These are phyloP conservation scores for Plenodomus lindquistii DNA, from an alignment of 2,329 filamentous ascomycete species.

Conservation along the genomic window DNA sequence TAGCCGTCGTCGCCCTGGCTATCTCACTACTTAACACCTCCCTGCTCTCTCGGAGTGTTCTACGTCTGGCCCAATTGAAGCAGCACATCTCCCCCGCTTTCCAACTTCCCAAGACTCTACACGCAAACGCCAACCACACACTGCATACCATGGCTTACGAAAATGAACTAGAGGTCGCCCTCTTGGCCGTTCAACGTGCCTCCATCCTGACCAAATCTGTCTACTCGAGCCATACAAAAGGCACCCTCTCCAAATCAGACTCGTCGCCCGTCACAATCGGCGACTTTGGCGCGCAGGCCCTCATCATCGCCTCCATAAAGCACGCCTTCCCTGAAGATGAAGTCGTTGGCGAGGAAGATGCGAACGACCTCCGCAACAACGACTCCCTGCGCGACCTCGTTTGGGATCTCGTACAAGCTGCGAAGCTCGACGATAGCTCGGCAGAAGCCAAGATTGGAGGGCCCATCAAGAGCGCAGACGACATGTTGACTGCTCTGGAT, in stretches of 20 bases:
- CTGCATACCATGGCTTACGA: conserved; percentile 59
- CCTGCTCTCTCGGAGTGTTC: conserved; percentile 32
- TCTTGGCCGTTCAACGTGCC: conserved; percentile 86
- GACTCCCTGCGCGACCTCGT: conserved; percentile 71
- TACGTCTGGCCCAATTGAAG: conserved; percentile 36
- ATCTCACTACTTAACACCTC: conserved; percentile 33
- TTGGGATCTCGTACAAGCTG: conserved; percentile 79
- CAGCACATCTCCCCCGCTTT: conserved; percentile 33
- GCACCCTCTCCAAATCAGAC: conserved; percentile 91
- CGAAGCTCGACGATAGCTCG: conserved; percentile 67
- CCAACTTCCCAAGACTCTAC: conserved; percentile 8
- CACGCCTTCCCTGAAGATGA: conserved; percentile 88
- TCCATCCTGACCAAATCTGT: conserved; percentile 75
- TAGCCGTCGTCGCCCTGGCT: conserved; percentile 39
- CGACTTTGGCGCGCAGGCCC: conserved; percentile 95
- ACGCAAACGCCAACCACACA: conserved; percentile 14
- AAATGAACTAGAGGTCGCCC: conserved; percentile 79
- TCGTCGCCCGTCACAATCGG: conserved; percentile 96
- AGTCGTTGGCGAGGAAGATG: conserved; percentile 95
- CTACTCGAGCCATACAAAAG: conserved; percentile 88
- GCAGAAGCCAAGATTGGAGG: conserved; percentile 73
- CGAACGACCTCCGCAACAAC: conserved; percentile 75
- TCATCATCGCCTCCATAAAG: conserved; percentile 89
- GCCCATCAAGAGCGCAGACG: conserved; percentile 65
- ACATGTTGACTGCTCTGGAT: conserved; percentile 64